phyloP scores from a whole-genome alignment of 371 early-diverging fungal genomes.

The Dipsacomyces acuminosporus region DNA sequence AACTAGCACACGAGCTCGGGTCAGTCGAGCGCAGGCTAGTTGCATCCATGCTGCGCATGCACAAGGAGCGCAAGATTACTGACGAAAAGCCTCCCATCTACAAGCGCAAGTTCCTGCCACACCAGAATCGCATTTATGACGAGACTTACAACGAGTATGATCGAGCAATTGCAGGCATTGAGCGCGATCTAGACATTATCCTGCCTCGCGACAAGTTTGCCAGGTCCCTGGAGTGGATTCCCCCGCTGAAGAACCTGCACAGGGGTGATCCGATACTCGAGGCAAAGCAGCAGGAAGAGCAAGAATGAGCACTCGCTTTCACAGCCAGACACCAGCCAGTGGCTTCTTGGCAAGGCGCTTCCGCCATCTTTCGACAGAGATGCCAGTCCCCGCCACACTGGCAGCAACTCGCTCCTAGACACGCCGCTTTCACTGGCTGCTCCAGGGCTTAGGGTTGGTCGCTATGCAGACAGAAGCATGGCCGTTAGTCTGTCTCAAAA shows the following conservation, averaged over 20 bases:
- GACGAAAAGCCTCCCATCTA: constrained; percentile 12
- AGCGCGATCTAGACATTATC: constrained; percentile 26
- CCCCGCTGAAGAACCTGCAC: constrained; percentile 11
- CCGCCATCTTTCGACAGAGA: too few relatives aligned
- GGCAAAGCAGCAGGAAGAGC: too few relatives aligned
- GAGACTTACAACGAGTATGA: constrained; percentile 13
- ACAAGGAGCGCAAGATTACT: constrained; percentile 7
- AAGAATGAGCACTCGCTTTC: too few relatives aligned
- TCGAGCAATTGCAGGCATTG: constrained; percentile 7
- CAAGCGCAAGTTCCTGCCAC: constrained; percentile 12
- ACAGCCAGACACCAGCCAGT: too few relatives aligned
- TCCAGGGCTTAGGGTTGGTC: too few relatives aligned
- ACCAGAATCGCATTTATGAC: constrained; percentile 2
- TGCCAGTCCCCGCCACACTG: too few relatives aligned
- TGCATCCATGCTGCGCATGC: constrained; percentile 3
- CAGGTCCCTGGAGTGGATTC: constrained; percentile 28
- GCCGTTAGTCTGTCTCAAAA: too few relatives aligned
- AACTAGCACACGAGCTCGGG: constrained; percentile 37
- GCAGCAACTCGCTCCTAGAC: too few relatives aligned
- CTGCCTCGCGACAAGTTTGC: constrained; percentile 12
- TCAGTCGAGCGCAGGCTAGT: constrained; percentile 27
- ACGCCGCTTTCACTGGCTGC: too few relatives aligned
- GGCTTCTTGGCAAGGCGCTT: too few relatives aligned
- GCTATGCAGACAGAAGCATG: too few relatives aligned
- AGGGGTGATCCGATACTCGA: constrained; percentile 3